These are phyloP conservation scores for Apiospora kogelbergensis DNA, from an alignment of 2,329 filamentous ascomycete species.

Conservation along the genomic window DNA sequence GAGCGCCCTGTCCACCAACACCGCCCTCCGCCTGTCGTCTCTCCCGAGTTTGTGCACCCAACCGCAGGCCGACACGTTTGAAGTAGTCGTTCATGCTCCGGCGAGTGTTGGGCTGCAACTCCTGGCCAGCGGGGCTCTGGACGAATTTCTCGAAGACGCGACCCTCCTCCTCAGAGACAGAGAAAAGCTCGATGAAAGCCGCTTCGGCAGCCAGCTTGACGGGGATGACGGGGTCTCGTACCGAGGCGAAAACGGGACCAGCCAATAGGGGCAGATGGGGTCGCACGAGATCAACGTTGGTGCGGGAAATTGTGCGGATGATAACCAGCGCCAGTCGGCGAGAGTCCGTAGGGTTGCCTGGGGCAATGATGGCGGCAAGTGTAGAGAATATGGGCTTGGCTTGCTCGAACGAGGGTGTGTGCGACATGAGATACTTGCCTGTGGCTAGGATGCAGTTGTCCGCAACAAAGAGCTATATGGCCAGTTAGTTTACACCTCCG, in stretches of 20 bases:
- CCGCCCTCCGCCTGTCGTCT: slow-evolving; percentile 90
- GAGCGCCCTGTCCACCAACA: slow-evolving; percentile 58
- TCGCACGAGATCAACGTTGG: slow-evolving; percentile 75
- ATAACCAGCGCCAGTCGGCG: slow-evolving; percentile 86
- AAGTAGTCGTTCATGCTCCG: slow-evolving; percentile 96
- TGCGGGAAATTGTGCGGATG: slow-evolving; percentile 78
- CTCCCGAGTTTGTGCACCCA: slow-evolving; percentile 86
- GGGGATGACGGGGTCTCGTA: slow-evolving; percentile 89
- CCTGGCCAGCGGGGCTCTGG: slow-evolving; percentile 61
- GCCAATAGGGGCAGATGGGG: slow-evolving; percentile 81
- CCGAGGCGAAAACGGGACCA: slow-evolving; percentile 81
- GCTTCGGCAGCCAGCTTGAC: slow-evolving; percentile 95
- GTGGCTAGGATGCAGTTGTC: slow-evolving; percentile 88
- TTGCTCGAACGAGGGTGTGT: slow-evolving; percentile 68
- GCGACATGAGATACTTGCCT: slow-evolving; percentile 81
- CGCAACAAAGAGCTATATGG: slow-evolving; percentile 69
- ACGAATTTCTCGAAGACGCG: slow-evolving; percentile 92
- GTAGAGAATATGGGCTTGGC: slow-evolving; percentile 79
- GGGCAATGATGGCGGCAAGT: slow-evolving; percentile 72
- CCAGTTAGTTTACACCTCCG: slow-evolving; percentile 21
- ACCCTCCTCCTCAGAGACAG: slow-evolving; percentile 82
- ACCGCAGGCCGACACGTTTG: slow-evolving; percentile 81
- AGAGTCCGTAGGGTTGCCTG: slow-evolving; percentile 77
- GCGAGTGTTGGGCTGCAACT: slow-evolving; percentile 71
- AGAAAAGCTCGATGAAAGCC: slow-evolving; percentile 88